Percentiles rank a stretch among this genome's conserved stretches.
These are phyloP conservation scores for Penicillium paneum DNA, from an alignment of 2,329 filamentous ascomycete genomes.

Conservation along the genomic window DNA sequence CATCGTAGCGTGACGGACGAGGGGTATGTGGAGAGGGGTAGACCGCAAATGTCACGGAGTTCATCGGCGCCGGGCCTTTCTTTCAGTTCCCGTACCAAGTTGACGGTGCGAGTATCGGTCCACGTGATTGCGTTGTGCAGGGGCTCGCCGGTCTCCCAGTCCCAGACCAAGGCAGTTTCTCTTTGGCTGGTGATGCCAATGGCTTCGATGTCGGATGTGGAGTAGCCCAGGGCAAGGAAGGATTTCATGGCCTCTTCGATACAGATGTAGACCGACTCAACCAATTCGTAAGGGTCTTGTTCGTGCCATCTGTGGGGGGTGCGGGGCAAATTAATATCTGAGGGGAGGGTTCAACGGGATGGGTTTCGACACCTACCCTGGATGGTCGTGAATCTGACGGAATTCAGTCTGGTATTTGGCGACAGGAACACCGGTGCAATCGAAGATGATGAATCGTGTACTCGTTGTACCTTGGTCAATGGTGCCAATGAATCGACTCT, in stretches of 20 bases:
- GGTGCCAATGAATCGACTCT: conserved; percentile 67
- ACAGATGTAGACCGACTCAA: conserved; percentile 72
- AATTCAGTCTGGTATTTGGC: conserved; percentile 86
- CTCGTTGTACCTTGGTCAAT: conserved; percentile 92
- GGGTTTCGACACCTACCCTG: conserved; percentile 61
- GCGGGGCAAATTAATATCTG: conserved; percentile 4
- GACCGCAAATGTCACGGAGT: conserved; percentile 68
- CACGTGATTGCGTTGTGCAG: conserved; percentile 84
- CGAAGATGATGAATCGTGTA: conserved; percentile 86
- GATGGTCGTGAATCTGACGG: conserved; percentile 75
- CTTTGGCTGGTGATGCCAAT: conserved; percentile 88
- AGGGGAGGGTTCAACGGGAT: neutral
- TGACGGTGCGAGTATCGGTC: conserved; percentile 79
- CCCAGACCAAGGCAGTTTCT: conserved; percentile 84
- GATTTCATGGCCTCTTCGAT: conserved; percentile 71
- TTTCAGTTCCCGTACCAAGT: conserved; percentile 74
- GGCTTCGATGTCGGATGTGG: conserved; percentile 65
- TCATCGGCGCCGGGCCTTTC: conserved; percentile 63
- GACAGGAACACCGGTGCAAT: conserved; percentile 71
- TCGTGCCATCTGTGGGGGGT: conserved; percentile 72
- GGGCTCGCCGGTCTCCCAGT: conserved; percentile 73
- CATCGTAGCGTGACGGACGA: conserved; percentile 81
- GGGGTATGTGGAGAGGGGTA: conserved; percentile 84
- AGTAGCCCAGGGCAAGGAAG: conserved; percentile 68
- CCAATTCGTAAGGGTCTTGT: conserved; percentile 75